These are phyloP conservation scores for Sinapis alba DNA, from an alignment of 441 rosid species.

Conservation along the genomic window DNA sequence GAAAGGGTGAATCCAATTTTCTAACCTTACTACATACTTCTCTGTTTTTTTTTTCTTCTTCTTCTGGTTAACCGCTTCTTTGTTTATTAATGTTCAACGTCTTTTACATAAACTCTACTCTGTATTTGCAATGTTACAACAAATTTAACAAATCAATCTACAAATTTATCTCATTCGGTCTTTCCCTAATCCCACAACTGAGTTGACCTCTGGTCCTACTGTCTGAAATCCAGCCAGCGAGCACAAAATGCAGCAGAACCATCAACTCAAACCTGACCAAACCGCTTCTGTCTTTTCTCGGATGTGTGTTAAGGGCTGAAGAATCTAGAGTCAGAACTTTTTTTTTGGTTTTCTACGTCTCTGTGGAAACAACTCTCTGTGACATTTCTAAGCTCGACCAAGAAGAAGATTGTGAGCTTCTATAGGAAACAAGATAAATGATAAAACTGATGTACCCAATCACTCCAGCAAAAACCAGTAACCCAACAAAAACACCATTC, in stretches of 20 bases:
- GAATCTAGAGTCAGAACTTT: neutral
- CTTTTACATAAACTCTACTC: constrained; percentile 21
- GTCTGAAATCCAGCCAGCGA: neutral
- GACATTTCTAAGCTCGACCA: constrained; percentile 47
- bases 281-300: neutral
- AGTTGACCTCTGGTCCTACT: neutral
- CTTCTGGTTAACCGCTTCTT: neutral
- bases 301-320: neutral
- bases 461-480: constrained; percentile 51
- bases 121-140: constrained; percentile 22
- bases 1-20: neutral
- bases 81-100: neutral
- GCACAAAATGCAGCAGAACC: constrained; percentile 29
- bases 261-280: neutral
- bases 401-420: constrained; percentile 48
- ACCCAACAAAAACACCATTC: constrained; percentile 56
- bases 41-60: too few species aligned
- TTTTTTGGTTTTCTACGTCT: constrained; percentile 11
- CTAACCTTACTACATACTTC: too few species aligned
- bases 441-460: constrained; percentile 68
- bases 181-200: neutral
- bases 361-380: constrained; percentile 39
- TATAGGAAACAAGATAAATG: constrained; percentile 63
- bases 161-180: neutral
- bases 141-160: constrained; percentile 14